Base-by-base conservation (phyloP, 306 rosid genomes). In the Pterocarpus santalinus region DNA sequence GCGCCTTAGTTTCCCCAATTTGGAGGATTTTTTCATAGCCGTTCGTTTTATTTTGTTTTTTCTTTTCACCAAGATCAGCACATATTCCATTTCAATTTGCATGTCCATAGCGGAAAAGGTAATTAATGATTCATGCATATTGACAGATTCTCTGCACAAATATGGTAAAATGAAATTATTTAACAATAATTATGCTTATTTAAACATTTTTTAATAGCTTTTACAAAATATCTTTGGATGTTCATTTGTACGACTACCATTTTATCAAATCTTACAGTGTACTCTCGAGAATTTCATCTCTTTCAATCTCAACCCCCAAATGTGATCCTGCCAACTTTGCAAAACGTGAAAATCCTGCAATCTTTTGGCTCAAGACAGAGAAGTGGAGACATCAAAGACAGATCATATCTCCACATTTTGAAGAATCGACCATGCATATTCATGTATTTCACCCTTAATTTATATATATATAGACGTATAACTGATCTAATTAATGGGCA, bases 241-340 rank as follows among this genome's bases (percentile, higher is more conserved):
- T 15, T 33, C 16, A n/a, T 15, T 33, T 46, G 38, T 33, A 16
- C 33, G 2, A 58, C 55, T 12, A 36, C 17, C 16, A 72, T n/a
- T 58, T 41, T 41, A 30, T 13, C 43, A 46, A 76, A 47, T 76
- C 51, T 47, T n/a, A 33, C 3, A 32, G 7, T 33, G 72, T 33
- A 8, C 8, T 3, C 47, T 12, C 53, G 0, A 47, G 9, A 9
- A 35, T 76, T 17, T 14, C 12, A 32, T 66, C 57, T 36, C 58
- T 78, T 43, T 57, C 11, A 32, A 57, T 17, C 62, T 79, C 39
- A 33, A 58, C 77, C 77, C 44, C 52, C 51, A 57, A 60, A 57
- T 58, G 52, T 68, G 51, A 56, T 14, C 8, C 30, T 67, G n/a
- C 41, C 44, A 53, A 38, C 57, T 38, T 30, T 53, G 7, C 10